Percentiles rank a stretch among this genome's conserved stretches.
These are phyloP conservation scores for Ascochyta fabae DNA, from an alignment of 2,329 filamentous ascomycete genomes.

Conservation along the genomic window DNA sequence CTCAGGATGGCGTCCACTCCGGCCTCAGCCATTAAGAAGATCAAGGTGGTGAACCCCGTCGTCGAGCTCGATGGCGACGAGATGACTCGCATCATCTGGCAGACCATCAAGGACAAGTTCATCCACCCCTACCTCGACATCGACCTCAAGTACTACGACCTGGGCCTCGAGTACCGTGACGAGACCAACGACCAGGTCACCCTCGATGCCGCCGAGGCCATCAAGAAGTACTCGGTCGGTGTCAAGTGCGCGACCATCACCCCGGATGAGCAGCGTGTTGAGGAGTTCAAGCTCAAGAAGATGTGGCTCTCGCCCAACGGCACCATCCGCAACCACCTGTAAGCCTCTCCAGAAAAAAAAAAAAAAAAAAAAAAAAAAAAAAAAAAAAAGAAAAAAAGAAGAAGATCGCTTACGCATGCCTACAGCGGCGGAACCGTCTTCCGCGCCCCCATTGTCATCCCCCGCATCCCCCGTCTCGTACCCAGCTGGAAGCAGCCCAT, in stretches of 20 bases:
- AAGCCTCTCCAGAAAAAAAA: slow-evolving; percentile 31
- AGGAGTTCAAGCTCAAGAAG: slow-evolving; percentile 99
- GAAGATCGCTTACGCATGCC: slow-evolving; percentile 25
- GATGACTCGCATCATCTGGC: slow-evolving; percentile 99
- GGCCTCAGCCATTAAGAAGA: slow-evolving; percentile 84
- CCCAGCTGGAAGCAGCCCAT: slow-evolving; percentile 99
- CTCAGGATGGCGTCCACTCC: slow-evolving; percentile 51
- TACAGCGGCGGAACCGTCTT: slow-evolving; percentile 88
- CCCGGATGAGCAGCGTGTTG: slow-evolving; percentile 91
- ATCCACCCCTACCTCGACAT: slow-evolving; percentile 96
- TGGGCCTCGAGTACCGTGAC: slow-evolving; percentile 93
- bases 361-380: not conserved
- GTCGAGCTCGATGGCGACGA: slow-evolving; percentile 93
- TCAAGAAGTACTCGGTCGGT: slow-evolving; percentile 98
- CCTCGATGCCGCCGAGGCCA: slow-evolving; percentile 90
- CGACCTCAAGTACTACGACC: slow-evolving; percentile 97
- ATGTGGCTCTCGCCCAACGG: slow-evolving; percentile 99
- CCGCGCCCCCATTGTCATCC: slow-evolving; percentile 98
- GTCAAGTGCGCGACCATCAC: slow-evolving; percentile 99
- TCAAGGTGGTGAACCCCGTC: slow-evolving; percentile 99
- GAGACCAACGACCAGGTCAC: slow-evolving; percentile 97
- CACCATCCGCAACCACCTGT: slow-evolving; percentile 73
- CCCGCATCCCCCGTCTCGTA: slow-evolving; percentile 88
- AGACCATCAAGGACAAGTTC: slow-evolving; percentile 99
- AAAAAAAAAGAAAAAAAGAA: not conserved